Evolutionary conservation across 305 asterid genomes (phyloP).

Genomic region (Plantago coronopus): DNA sequence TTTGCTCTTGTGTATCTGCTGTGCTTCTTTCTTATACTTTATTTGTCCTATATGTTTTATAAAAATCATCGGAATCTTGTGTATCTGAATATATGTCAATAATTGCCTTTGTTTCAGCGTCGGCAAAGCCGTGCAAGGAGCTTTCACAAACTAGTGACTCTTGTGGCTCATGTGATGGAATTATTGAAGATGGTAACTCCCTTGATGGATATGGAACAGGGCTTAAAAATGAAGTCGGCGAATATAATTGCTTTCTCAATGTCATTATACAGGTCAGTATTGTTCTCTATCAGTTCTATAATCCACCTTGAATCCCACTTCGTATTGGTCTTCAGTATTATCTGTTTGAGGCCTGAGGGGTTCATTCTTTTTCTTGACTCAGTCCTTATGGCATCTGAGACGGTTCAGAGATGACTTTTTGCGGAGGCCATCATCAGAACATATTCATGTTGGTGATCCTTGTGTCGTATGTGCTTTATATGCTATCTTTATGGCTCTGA

Average conservation of each 20-base stretch:
- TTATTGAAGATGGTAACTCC: constrained; percentile 35
- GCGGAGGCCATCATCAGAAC: constrained; percentile 61
- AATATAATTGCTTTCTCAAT: constrained; percentile 89
- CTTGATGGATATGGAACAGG: constrained; percentile 72
- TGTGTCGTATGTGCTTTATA: constrained; percentile 86
- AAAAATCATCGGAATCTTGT: too few relatives aligned
- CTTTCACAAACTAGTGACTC: constrained; percentile 33
- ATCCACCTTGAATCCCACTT: constrained; percentile 1
- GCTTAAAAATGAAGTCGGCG: constrained; percentile 83
- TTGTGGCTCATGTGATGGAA: constrained; percentile 34
- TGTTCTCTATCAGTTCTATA: constrained; percentile 12
- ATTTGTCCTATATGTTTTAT: constrained; percentile 18
- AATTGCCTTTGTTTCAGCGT: constrained; percentile 34
- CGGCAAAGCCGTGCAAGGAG: constrained; percentile 29
- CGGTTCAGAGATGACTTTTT: constrained; percentile 80
- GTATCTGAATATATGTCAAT: constrained; percentile 45
- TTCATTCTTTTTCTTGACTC: constrained; percentile 26
- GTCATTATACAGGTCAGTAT: constrained; percentile 89
- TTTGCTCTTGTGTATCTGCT: not conserved
- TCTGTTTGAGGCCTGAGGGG: constrained; percentile 17
- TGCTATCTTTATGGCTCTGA: constrained; percentile 75
- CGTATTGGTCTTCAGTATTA: constrained; percentile 15
- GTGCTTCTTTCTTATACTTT: constrained; percentile 7
- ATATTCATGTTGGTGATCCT: constrained; percentile 90
- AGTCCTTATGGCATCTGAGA: constrained; percentile 91